Evolutionary conservation across 257 asterid species (phyloP).

Genomic region (Osmanthus fragrans): DNA sequence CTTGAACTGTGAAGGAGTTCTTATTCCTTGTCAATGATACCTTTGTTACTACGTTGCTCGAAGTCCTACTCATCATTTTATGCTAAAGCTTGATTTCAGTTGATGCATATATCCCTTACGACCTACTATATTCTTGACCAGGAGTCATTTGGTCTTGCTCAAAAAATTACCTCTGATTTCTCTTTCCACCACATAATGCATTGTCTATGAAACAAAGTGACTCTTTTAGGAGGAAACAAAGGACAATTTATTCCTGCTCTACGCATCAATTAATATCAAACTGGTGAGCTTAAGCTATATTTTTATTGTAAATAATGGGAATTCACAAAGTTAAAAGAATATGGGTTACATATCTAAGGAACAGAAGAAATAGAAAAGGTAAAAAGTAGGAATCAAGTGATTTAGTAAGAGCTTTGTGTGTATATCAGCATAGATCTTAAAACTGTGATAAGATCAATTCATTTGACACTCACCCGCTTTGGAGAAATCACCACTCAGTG

Average conservation of each 20-base stretch:
- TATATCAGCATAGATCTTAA: constrained; percentile 8
- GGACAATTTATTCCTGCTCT: neutral
- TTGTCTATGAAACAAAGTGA: constrained; percentile 1
- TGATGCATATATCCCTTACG: neutral
- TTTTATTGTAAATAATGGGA: neutral
- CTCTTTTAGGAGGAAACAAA: constrained; percentile 4
- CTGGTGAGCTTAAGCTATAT: neutral
- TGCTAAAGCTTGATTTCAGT: neutral
- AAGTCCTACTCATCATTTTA: neutral
- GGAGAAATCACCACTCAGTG: constrained; percentile 50
- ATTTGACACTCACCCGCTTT: constrained; percentile 64
- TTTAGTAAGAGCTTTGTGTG: neutral
- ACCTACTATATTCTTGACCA: neutral
- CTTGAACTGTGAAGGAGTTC: neutral
- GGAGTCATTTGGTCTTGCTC: neutral
- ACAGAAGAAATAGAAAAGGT: neutral
- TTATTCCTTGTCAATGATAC: neutral
- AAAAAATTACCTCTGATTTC: neutral
- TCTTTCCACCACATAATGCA: constrained; percentile 1
- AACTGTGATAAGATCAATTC: neutral
- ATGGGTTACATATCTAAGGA: neutral
- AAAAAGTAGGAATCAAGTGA: neutral
- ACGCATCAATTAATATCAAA: neutral
- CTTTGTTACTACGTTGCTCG: neutral
- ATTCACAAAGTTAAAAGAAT: neutral